phyloP scores from a whole-genome alignment of 306 rosid genomes.

The Delonix regia region DNA sequence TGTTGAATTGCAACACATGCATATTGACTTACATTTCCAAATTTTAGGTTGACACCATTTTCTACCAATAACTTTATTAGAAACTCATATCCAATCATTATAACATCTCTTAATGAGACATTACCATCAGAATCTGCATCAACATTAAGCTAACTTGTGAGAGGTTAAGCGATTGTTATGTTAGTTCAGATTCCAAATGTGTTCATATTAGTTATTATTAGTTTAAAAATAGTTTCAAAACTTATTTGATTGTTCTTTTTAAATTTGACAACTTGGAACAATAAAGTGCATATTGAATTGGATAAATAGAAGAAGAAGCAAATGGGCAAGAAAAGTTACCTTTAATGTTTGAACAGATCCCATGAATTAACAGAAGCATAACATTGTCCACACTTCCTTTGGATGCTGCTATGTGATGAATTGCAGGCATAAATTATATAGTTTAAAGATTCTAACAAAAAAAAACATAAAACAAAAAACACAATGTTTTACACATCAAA shows the following conservation, averaged over 20 bases:
- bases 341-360: too few species aligned
- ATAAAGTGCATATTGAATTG: background rate
- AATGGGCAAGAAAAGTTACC: too few species aligned
- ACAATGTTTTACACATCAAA: too few species aligned
- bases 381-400: too few species aligned
- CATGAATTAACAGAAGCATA: too few species aligned
- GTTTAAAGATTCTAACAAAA: too few species aligned
- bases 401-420: too few species aligned
- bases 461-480: too few species aligned
- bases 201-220: background rate
- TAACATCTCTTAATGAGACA: constrained; percentile 84
- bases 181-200: constrained; percentile 16
- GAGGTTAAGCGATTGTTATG: background rate
- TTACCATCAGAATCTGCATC: constrained; percentile 69
- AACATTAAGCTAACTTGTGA: background rate
- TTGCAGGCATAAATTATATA: too few species aligned
- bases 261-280: background rate
- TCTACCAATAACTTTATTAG: constrained; percentile 55
- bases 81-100: constrained; percentile 58
- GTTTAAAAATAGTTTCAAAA: background rate
- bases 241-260: background rate
- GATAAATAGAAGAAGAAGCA: constrained; percentile 7
- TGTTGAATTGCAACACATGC: constrained; percentile 68
- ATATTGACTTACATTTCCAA: constrained; percentile 62
- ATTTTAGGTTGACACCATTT: constrained; percentile 59